Evolutionary conservation across 2,329 filamentous ascomycete species (phyloP), one percentile per base, ranked within the genome.

Genomic region (Elsinoe necatrix): DNA sequence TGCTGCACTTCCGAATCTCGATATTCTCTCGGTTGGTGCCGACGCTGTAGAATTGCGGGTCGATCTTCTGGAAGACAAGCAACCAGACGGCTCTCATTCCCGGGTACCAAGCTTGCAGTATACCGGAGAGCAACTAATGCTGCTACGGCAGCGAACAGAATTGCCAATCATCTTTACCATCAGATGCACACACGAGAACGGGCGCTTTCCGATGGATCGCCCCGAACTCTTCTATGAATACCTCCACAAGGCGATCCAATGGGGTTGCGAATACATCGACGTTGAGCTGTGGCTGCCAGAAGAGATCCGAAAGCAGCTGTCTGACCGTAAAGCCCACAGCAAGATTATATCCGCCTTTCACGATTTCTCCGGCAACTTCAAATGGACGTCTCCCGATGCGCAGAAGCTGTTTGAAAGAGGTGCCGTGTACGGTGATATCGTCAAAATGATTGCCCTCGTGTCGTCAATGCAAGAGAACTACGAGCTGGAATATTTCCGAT

Each of bases 271-370:
- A 69, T 95, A 95, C 67, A 85, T 95, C 60, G 89, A 95, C 65
- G 88, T 95, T 54, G 89, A 95, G 73, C 73, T 95, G 37, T 93
- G 89, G 87, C 78, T 95, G 35, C 89, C 89, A 0, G 87, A 91
- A 67, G 75, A 81, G 5, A 87, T 95, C 57, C 78, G 89, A 60
- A 77, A 77, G 60, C 78, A 75, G 59, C 72, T 95, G 8, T 85
- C 82, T 55, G 80, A 86, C 62, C 78, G 81, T 55, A 85, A 85
- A 62, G 88, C 88, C 1, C 87, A 83, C 70, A 92, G 86, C 65
- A 86, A 85, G 62, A 89, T 95, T 70, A 90, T 95, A 75, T 92
- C 88, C n/a, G 89, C 89, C 11, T 93, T 92, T 65, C 89, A 95
- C 68, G 89, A 93, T 72, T 92, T 92, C 66, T 90, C 87, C 0